Base-by-base conservation (phyloP, 768 basidiomycete genomes). In the Mycena olivaceomarginata region DNA sequence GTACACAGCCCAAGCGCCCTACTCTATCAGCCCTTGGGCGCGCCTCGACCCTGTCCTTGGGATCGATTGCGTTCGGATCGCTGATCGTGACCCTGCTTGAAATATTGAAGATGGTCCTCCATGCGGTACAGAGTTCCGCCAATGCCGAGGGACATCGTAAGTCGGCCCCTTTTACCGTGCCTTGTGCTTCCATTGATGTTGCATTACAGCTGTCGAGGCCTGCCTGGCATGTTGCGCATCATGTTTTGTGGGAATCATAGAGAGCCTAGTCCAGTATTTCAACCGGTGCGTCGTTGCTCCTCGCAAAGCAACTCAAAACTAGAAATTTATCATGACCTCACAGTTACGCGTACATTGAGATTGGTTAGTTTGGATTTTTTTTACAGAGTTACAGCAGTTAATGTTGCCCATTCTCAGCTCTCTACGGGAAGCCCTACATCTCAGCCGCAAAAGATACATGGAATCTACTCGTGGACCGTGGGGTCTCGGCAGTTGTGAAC, bases 391-490 rank as follows among this genome's bases (percentile, higher is more conserved):
- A 8, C 8, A 46, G 41, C 41, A 40, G 45, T 13, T 25, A 67
- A 64, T 51, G 31, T 41, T 68, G 10, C 59, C 12, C 43, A 43
- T 40, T 63, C 25, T 25, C 60, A 94, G 94, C 96, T 0, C 86
- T 97, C 12, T 97, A 97, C 82, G 96, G 96, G 45, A 97, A 97
- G 85, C 87, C 94, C 1, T 97, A 96, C 79, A 90, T 97, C 57
- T 83, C 88, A 37, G 96, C 96, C 40, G 95, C 96, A 0, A 96
- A 94, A 83, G 95, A 96, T 83, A 96, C 96, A 0, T 97, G 94
- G 94, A 89, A 90, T 46, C 83, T 96, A 70, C 65, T 92, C 95
- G 85, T 94, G 96, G 45, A 81, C 72, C 95, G 93, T 87, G 80
- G 56, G 16, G 11, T 57, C 25, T 57, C 56, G 9, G 94, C 94